These are phyloP conservation scores for Eimeria maxima DNA, from an alignment of 169 alveolate genomes.

Conservation along the genomic window DNA sequence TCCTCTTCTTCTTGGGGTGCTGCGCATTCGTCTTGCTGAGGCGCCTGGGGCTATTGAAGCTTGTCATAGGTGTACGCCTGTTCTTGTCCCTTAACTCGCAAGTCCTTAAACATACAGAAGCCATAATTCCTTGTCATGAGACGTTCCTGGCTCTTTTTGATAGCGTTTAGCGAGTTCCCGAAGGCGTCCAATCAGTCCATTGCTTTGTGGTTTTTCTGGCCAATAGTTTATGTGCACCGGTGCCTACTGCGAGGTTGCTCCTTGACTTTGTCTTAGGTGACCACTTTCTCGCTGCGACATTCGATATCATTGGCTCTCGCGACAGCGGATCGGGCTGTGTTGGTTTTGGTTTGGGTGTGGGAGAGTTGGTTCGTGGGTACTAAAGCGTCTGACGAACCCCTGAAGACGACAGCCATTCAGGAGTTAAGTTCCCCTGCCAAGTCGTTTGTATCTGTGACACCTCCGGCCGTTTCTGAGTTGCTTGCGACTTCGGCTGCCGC, in stretches of 20 bases:
- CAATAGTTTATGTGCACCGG: not conserved
- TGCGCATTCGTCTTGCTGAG: slow-evolving; percentile 84
- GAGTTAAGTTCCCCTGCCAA: not conserved
- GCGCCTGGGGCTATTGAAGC: slow-evolving; percentile 71
- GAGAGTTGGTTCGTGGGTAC: slow-evolving; percentile 25
- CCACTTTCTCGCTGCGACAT: slow-evolving; percentile 47
- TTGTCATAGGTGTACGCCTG: slow-evolving; percentile 42
- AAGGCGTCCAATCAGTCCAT: not conserved
- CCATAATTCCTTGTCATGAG: not conserved
- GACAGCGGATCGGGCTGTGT: slow-evolving; percentile 9
- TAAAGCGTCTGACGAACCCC: not conserved
- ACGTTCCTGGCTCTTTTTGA: not conserved
- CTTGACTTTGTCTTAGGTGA: slow-evolving; percentile 10
- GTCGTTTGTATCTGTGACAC: not conserved
- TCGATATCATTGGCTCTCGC: slow-evolving; percentile 30
- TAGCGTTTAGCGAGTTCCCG: not conserved
- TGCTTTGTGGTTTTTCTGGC: not conserved
- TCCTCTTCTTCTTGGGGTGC: slow-evolving; percentile 86
- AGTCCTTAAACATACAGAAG: not conserved
- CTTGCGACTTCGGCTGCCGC: slow-evolving; percentile 69
- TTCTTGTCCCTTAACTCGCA: not conserved
- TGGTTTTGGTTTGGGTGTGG: slow-evolving; percentile 19
- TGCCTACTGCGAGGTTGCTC: not conserved
- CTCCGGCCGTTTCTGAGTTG: slow-evolving; percentile 31
- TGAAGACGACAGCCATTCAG: not conserved